Percentiles rank a stretch among this genome's conserved stretches.
These are phyloP conservation scores for Calcarisporium arbuscula DNA, from an alignment of 2,329 filamentous ascomycete genomes.

Conservation along the genomic window DNA sequence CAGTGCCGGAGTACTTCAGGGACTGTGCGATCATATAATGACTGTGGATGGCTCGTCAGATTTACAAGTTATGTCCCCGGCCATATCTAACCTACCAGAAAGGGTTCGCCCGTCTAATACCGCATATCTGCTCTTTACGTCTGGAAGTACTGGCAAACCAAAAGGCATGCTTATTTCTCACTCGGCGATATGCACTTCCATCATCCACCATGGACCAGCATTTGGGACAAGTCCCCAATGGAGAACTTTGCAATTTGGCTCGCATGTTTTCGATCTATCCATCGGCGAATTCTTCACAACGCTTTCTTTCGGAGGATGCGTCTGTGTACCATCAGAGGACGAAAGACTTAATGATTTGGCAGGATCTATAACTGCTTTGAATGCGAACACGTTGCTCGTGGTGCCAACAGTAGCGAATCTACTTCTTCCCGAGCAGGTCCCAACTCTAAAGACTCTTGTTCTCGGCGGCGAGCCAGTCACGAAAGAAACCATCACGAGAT, in stretches of 20 bases:
- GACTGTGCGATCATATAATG: too few species aligned
- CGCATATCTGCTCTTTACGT: conserved; percentile 5
- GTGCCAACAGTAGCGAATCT: conserved; percentile 1
- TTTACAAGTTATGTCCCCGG: too few species aligned
- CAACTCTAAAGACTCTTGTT: conserved; percentile 6
- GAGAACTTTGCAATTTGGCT: conserved; percentile 5
- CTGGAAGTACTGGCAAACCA: conserved; percentile 2
- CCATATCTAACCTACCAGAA: too few species aligned
- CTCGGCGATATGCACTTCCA: neutral
- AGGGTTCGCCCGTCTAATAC: neutral
- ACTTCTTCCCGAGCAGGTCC: conserved; percentile 4
- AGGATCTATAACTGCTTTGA: conserved; percentile 1
- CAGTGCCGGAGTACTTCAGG: too few species aligned
- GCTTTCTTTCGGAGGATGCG: conserved; percentile 7
- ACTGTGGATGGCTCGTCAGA: too few species aligned
- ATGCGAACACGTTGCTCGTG: conserved; percentile 1
- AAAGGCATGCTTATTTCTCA: conserved; percentile 5
- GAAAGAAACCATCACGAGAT: conserved; percentile 1
- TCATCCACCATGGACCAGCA: conserved; percentile 2
- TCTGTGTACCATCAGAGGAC: conserved; percentile 8
- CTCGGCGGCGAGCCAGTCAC: conserved; percentile 6
- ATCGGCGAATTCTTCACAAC: conserved; percentile 4
- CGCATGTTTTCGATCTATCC: conserved; percentile 7
- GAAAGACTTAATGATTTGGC: conserved; percentile 4
- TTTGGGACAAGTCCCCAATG: neutral